Evolutionary conservation across 1,284 basidiomycete species (phyloP), one percentile per base, ranked within the genome.

Genomic region (Volvariella surrecta): DNA sequence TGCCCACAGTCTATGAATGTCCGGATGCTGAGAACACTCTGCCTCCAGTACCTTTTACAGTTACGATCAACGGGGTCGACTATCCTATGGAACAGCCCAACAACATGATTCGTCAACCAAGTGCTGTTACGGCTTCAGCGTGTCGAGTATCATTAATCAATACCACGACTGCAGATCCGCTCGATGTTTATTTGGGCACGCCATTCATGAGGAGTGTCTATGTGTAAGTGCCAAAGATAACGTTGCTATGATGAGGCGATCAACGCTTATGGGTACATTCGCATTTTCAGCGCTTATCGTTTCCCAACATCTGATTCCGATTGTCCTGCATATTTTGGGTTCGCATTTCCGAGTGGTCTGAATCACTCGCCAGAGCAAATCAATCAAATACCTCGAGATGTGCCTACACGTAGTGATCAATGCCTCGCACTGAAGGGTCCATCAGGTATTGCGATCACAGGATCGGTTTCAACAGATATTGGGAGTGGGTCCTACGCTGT

Each of bases 61-160:
- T 35, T 15, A 35, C 34, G 8, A 35, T 35, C 18, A 35, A 35
- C 15, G 34, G 34, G 7, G 34, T 35, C 7, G 34, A 35, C 15
- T 35, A 35, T n/a, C 34, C 34, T 6, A 35, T 35, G 34, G 34
- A 35, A 16, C 6, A 8, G 6, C n/a, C 34, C 18, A 16, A 35
- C 34, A 35, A 35, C 34, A 35, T 35, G 34, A 35, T 35, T 16
- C 34, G 34, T 16, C 34, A 15, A 35, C 34, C 34, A 35, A 16
- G n/a, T 35, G n/a, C 18, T 8, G 34, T 35, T n/a, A 7, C 34
- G n/a, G n/a, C 30, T 9, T 9, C 7, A 15, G n/a, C 4, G 4
- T 35, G 13, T 35, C 18, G 34, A 6, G 34, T 35, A 6, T 6
- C 34, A 35, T n/a, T 35, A 6, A 7, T 6, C n/a, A 35, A 35